These are phyloP conservation scores for Fragosphaeria purpurea DNA, from an alignment of 2,329 filamentous ascomycete genomes.

Conservation along the genomic window DNA sequence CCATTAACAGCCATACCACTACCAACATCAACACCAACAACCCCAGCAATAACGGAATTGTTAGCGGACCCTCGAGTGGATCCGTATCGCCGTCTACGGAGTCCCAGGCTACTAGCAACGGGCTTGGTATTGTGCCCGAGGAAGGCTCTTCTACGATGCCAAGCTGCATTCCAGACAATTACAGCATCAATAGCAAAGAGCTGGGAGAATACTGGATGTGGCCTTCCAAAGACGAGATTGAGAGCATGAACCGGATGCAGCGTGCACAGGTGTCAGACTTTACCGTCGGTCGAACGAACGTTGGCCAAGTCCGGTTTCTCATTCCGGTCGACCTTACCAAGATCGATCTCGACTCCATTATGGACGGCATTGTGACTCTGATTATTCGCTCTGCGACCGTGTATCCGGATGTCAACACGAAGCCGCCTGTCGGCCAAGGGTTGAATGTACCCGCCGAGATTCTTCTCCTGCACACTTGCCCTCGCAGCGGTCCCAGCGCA, in stretches of 20 bases:
- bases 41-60: not conserved
- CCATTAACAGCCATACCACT: slow-evolving; percentile 21
- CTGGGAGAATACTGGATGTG: slow-evolving; percentile 76
- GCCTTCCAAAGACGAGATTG: slow-evolving; percentile 64
- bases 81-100: slow-evolving; percentile 2
- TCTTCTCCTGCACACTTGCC: slow-evolving; percentile 87
- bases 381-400: slow-evolving; percentile 75
- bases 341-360: slow-evolving; percentile 72
- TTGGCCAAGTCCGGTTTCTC: slow-evolving; percentile 75
- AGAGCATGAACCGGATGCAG: slow-evolving; percentile 69
- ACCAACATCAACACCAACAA: slow-evolving; percentile 21
- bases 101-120: slow-evolving; percentile 61
- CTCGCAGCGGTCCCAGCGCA: slow-evolving; percentile 60
- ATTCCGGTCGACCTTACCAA: slow-evolving; percentile 71
- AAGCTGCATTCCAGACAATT: slow-evolving; percentile 14
- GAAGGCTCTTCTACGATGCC: slow-evolving; percentile 34
- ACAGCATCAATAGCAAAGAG: slow-evolving; percentile 23
- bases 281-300: slow-evolving; percentile 69
- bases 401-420: slow-evolving; percentile 65
- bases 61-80: not conserved
- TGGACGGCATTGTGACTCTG: slow-evolving; percentile 65
- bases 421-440: slow-evolving; percentile 76
- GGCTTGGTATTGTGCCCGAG: slow-evolving; percentile 71
- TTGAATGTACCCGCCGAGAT: slow-evolving; percentile 87
- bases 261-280: slow-evolving; percentile 65